Percentiles rank a stretch among this genome's conserved stretches.
These are phyloP conservation scores for Sporothrix mexicana DNA, from an alignment of 2,329 filamentous ascomycete species.

Conservation along the genomic window DNA sequence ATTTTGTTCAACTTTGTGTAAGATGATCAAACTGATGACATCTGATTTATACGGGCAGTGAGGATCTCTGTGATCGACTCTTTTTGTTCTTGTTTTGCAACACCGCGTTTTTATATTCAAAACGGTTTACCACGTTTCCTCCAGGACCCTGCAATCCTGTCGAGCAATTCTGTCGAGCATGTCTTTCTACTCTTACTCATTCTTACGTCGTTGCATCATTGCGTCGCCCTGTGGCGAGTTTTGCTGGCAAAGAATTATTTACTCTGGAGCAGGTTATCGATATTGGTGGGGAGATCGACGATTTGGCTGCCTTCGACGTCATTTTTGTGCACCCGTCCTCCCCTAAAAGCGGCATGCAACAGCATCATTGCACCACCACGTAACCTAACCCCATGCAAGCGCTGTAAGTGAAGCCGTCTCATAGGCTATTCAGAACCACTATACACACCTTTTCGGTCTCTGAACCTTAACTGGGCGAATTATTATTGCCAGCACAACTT, in stretches of 20 bases:
- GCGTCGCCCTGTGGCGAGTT: slow-evolving; percentile 25
- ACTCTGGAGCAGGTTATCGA: slow-evolving; percentile 1
- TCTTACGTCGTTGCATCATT: slow-evolving; percentile 23
- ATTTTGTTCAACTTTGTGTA: not conserved
- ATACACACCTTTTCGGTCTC: not conserved
- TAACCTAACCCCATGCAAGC: not conserved
- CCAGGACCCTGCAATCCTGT: not conserved
- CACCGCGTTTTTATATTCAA: slow-evolving; percentile 21
- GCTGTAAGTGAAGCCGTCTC: slow-evolving; percentile 1
- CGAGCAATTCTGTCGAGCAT: too few relatives aligned
- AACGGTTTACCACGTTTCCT: slow-evolving; percentile 5
- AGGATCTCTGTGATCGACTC: not conserved
- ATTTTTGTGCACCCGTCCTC: slow-evolving; percentile 7
- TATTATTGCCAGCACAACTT: too few relatives aligned
- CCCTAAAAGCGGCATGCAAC: not conserved
- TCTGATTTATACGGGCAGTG: not conserved
- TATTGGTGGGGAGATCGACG: slow-evolving; percentile 14
- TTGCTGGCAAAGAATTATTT: not conserved
- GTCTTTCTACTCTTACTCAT: slow-evolving; percentile 2
- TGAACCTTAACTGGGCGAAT: too few relatives aligned
- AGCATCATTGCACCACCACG: not conserved
- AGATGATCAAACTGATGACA: not conserved
- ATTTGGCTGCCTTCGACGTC: slow-evolving; percentile 21
- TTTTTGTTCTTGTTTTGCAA: not conserved
- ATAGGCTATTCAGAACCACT: not conserved